Base-by-base conservation (phyloP, 2,329 filamentous ascomycete genomes). In the Harringtonia lauricola region DNA sequence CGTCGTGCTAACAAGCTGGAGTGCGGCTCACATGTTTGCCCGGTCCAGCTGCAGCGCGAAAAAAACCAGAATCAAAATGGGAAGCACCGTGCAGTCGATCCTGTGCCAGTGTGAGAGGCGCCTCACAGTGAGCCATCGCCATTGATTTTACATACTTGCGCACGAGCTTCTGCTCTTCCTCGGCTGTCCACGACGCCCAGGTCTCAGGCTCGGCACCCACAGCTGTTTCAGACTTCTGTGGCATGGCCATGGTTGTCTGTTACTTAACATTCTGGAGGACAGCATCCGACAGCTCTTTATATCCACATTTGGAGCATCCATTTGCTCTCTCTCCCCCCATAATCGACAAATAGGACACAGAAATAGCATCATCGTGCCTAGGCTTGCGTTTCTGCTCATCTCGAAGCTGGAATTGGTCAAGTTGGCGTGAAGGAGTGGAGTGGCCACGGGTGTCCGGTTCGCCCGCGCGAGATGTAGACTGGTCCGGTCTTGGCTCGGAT, bases 21-120 rank as follows among this genome's bases (percentile, higher is more conserved):
- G 19, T 13, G n/a, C n/a, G n/a, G 17, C 41, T 19, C 29, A 39
- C 47, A 54, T 63, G 47, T 65, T 65, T 30, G 60, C 59, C 19
- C 63, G 56, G 42, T 65, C 63, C 29, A 65, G 58, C 42, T 65
- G 64, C 8, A 67, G 55, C 42, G 59, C 65, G 46, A 67, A 67
- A 54, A 66, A 67, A 1, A 61, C 64, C 2, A 66, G 55, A 0
- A 61, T 63, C 24, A 67, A 49, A 4, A 67, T 52, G 3, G 64
- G 64, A 62, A 67, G 65, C 17, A 67, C 60, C n/a, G 64, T 58
- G 1, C 60, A 44, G 41, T 67, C 64, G 6, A 66, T 18, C n/a
- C n/a, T n/a, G n/a, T n/a, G n/a, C n/a, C n/a, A n/a, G n/a, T n/a
- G n/a, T n/a, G n/a, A n/a, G n/a, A n/a, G n/a, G n/a, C n/a, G n/a